These are phyloP conservation scores for Annona cherimola DNA, from an alignment of 164 flowering plant species.

Conservation along the genomic window DNA sequence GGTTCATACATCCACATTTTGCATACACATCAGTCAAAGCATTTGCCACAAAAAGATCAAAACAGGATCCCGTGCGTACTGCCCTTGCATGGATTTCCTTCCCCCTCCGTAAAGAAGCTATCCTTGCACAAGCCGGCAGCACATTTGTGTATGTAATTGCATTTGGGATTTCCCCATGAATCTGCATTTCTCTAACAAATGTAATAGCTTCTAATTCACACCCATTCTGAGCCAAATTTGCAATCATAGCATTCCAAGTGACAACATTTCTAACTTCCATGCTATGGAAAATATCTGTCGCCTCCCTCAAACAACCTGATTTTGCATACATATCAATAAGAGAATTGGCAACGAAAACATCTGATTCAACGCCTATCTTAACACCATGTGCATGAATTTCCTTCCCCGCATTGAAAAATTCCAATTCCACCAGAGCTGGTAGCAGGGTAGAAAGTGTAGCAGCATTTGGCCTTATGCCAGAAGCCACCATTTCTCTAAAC, in stretches of 20 bases:
- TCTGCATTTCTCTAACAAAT: conserved; percentile 14
- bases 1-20: conserved; percentile 13
- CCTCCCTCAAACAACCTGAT: conserved; percentile 9
- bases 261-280: conserved; percentile 34
- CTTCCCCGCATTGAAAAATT: conserved; percentile 10
- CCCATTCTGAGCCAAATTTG: conserved; percentile 18
- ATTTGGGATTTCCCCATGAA: conserved; percentile 16
- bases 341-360: conserved; percentile 15
- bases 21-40: conserved; percentile 17
- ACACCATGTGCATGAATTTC: conserved; percentile 15
- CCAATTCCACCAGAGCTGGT: conserved; percentile 12
- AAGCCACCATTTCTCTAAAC: conserved; percentile 13
- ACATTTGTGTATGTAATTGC: conserved; percentile 15
- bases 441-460: conserved; percentile 16
- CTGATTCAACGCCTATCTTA: conserved; percentile 5
- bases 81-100: conserved; percentile 15
- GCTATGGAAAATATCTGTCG: conserved; percentile 5
- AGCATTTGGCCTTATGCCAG: conserved; percentile 10
- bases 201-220: conserved; percentile 11
- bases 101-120: conserved; percentile 9
- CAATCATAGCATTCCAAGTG: conserved; percentile 48
- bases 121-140: conserved; percentile 17
- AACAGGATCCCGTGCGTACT: conserved; percentile 2
- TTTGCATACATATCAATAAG: conserved; percentile 22
- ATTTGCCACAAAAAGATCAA: conserved; percentile 15